Evolutionary conservation across 2,329 filamentous ascomycete species (phyloP), one percentile per base, ranked within the genome.

Genomic region (Trichocomaceae sp.): DNA sequence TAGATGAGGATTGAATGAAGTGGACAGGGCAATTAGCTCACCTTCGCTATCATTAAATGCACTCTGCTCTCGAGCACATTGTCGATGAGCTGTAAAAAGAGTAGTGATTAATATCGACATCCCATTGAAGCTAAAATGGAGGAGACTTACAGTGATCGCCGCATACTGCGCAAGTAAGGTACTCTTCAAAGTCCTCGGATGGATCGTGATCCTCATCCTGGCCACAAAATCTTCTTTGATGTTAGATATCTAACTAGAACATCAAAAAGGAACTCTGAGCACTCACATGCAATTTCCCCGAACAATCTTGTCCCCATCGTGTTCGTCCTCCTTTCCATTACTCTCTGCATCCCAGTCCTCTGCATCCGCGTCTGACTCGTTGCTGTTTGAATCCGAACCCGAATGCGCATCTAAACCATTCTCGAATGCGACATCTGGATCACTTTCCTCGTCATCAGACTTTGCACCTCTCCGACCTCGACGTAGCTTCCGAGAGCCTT

Each of bases 201-300:
- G 88, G 88, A 63, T 92, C 89, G 59, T 92, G 79, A 53, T 93
- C 87, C 72, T 95, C 89, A 60, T 88, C 85, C 68, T 89, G 80
- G 55, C 84, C 84, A 73, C 91, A 96, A 65, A 92, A 95, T 60
- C 90, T 87, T 73, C 70, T 51, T 54, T 2, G 50, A 57, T 56
- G 57, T 72, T 58, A 76, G 68, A 57, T 35, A 62, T 56, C 23
- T 41, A 45, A 50, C 35, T 58, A 44, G 45, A 66, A 61, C 46
- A 3, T 31, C 72, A 3, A 12, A n/a, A n/a, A n/a, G 23, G 13
- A 62, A 56, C 49, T 47, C 54, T 47, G 42, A 46, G n/a, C 15
- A 69, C 64, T 76, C 73, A 86, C 83, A 85, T 78, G 83, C 84
- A 87, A 57, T 79, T 78, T 63, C 81, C 83, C 17, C 78, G 76